A percentile compares a stretch with the other conserved stretches of the same genome.
Evolutionary conservation across 75 land plant genomes (phyloP).

Genomic region (Picea sitchensis): DNA sequence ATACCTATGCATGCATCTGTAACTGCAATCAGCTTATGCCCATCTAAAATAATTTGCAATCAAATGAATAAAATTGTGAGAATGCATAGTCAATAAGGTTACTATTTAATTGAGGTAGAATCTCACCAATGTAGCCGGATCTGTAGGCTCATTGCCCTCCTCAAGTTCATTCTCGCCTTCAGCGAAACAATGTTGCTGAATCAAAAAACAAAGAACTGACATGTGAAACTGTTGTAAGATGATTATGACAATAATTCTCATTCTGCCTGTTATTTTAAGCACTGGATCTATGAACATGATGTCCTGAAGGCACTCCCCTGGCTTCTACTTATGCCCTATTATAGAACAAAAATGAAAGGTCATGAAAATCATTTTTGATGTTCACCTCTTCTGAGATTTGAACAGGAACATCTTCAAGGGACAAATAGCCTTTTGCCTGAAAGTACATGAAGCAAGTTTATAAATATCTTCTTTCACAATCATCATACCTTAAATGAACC

Average conservation of each 20-base stretch:
- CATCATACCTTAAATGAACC: neutral
- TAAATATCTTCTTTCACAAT: neutral
- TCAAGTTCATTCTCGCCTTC: neutral
- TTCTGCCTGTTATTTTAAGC: neutral
- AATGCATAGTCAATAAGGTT: no score
- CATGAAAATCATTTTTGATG: neutral
- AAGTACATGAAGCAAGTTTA: neutral
- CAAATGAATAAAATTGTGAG: neutral
- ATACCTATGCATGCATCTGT: neutral
- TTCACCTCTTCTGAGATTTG: slow-evolving; percentile 8
- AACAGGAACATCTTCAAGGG: slow-evolving; percentile 33
- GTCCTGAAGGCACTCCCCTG: neutral
- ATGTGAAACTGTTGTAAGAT: neutral
- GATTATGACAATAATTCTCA: neutral
- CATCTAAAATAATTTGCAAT: neutral
- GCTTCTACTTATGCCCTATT: neutral
- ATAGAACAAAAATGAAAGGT: neutral
- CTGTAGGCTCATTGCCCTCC: neutral
- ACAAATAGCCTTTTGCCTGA: slow-evolving; percentile 50
- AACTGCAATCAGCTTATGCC: neutral
- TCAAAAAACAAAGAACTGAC: neutral
- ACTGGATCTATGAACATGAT: neutral
- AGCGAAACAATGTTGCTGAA: neutral
- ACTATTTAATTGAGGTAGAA: neutral
- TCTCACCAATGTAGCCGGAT: slow-evolving; percentile 10